Conservation (phyloP, 129 eudicot genomes). For the Saussurea involucrata region DNA sequence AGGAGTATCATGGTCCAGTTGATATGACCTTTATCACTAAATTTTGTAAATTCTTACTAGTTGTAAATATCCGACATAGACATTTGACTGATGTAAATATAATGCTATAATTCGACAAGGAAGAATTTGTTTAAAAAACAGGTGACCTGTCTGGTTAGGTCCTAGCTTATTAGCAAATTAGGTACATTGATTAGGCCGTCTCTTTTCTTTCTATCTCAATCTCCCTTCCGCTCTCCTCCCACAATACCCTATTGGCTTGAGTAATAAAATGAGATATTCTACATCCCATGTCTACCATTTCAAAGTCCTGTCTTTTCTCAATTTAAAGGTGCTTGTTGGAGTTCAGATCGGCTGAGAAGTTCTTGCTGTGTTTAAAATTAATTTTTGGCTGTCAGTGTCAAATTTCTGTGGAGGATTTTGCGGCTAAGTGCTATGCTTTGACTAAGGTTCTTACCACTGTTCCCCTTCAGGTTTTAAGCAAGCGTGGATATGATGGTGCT, state of each 20-base stretch:
- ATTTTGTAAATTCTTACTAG: not conserved
- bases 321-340: constrained; percentile 6
- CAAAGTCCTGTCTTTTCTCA: not conserved
- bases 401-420: not conserved
- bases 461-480: constrained; percentile 58
- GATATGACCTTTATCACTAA: not conserved
- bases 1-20: not conserved
- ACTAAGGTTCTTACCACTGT: constrained; percentile 12
- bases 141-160: not conserved
- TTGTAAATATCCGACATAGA: not conserved
- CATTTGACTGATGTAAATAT: not conserved
- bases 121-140: not conserved
- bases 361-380: not conserved
- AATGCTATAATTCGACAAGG: not conserved
- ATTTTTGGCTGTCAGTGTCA: not conserved
- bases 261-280: not conserved
- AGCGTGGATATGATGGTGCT: constrained; percentile 91
- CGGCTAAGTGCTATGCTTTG: not conserved
- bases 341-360: not conserved
- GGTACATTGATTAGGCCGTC: not conserved
- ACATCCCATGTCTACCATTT: constrained; percentile 8
- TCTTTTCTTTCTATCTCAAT: not conserved
- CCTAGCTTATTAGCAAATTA: not conserved
- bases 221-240: not conserved
- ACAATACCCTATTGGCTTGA: not conserved